Percentiles rank a stretch among this genome's conserved stretches.
Conservation (phyloP, 2,329 filamentous ascomycete species). For the Lecanoromycetidae sp. region DNA sequence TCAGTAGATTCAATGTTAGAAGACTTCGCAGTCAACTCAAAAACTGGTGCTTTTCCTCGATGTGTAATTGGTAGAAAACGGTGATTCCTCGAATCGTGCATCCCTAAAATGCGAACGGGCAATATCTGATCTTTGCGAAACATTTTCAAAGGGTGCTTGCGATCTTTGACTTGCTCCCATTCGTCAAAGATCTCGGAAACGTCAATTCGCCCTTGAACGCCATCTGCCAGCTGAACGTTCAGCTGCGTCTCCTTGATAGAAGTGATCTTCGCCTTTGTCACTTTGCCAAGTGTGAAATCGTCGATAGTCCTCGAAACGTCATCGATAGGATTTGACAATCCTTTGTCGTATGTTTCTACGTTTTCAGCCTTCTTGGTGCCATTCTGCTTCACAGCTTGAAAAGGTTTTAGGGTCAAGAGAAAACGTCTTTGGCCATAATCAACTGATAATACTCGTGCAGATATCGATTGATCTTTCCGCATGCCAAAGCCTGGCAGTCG, state of each 20-base stretch:
- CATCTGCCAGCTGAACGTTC: conserved; percentile 78
- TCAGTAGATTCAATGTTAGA: conserved; percentile 43
- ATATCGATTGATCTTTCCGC: conserved; percentile 61
- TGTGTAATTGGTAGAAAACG: conserved; percentile 86
- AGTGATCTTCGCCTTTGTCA: conserved; percentile 65
- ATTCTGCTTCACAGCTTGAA: conserved; percentile 7
- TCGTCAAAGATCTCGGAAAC: conserved; percentile 79
- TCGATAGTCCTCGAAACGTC: conserved; percentile 50
- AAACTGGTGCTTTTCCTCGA: conserved; percentile 63
- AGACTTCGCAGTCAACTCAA: conserved; percentile 75
- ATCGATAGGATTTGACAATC: conserved; percentile 53
- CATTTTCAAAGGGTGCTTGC: conserved; percentile 63
- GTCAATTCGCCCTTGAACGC: conserved; percentile 84
- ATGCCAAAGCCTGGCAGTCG: conserved; percentile 65
- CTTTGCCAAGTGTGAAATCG: conserved; percentile 60
- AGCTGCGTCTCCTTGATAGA: conserved; percentile 84
- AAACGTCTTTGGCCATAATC: conserved; percentile 62
- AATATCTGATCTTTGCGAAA: conserved; percentile 63
- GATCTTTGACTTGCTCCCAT: conserved; percentile 75
- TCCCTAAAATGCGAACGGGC: conserved; percentile 64
- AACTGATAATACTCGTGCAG: conserved; percentile 58
- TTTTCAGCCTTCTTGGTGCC: conserved; percentile 16
- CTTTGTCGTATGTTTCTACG: conserved; percentile 28
- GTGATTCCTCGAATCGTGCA: conserved; percentile 83
- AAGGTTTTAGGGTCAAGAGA: conserved; percentile 46